Evolutionary conservation across 148 eudicot genomes (phyloP).

Genomic region (Rhododendron williamsianum): DNA sequence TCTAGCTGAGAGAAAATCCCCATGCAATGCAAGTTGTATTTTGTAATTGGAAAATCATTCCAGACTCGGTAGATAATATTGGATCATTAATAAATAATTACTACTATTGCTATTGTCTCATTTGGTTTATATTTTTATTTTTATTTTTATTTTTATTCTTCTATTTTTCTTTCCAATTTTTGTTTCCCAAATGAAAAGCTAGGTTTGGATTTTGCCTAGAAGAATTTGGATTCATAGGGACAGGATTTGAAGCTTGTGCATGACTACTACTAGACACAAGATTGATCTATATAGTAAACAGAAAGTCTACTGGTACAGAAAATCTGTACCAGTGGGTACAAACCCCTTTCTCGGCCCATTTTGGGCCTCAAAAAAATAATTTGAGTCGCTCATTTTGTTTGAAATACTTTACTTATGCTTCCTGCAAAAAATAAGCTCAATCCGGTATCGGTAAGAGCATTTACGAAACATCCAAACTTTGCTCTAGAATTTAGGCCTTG

Average conservation of each 20-base stretch:
- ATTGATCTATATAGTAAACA: background rate
- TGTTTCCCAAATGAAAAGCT: background rate
- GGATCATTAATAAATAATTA: background rate
- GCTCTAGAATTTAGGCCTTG: too few species aligned
- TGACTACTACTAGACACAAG: background rate
- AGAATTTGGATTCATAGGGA: background rate
- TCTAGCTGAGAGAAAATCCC: constrained; percentile 14
- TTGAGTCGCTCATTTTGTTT: too few species aligned
- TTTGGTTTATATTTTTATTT: background rate
- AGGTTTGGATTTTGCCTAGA: background rate
- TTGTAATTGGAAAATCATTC: constrained; percentile 1
- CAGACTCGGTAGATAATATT: background rate
- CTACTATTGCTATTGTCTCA: background rate
- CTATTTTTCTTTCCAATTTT: background rate
- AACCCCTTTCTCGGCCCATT: too few species aligned
- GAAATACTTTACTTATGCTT: too few species aligned
- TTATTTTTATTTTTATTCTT: background rate
- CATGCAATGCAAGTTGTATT: too few species aligned
- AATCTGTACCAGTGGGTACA: too few species aligned
- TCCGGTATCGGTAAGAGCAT: too few species aligned
- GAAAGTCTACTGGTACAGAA: too few species aligned
- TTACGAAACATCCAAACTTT: too few species aligned
- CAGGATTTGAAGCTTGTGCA: background rate
- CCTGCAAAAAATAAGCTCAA: too few species aligned
- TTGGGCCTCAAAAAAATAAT: too few species aligned